Conservation (phyloP, 2,329 filamentous ascomycete genomes). For the Monilinia vaccinii-corymbosi region DNA sequence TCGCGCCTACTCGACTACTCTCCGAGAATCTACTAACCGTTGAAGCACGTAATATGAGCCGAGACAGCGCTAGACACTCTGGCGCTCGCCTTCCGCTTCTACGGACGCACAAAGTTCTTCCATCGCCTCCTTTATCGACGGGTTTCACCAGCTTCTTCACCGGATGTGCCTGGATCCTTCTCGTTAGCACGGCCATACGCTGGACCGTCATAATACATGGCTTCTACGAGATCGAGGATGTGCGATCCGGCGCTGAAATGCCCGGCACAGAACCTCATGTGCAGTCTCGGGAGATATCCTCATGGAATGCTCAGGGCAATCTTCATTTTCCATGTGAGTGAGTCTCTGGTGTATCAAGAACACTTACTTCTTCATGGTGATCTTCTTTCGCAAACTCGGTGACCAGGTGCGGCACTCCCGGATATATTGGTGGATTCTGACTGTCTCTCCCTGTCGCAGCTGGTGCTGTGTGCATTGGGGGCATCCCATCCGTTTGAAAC, state of each 20-base stretch:
- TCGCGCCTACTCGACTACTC: too few species aligned
- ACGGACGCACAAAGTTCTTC: too few species aligned
- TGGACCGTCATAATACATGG: background rate
- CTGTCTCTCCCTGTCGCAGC: background rate
- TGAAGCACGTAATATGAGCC: too few species aligned
- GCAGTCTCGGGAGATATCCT: background rate
- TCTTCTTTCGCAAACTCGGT: background rate
- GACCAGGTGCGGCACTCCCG: background rate
- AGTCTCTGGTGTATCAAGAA: background rate
- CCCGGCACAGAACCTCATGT: background rate
- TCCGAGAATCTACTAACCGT: too few species aligned
- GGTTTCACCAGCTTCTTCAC: background rate
- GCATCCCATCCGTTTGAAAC: background rate
- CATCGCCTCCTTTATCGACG: background rate
- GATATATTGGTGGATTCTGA: background rate
- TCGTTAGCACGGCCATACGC: background rate
- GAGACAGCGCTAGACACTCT: too few species aligned
- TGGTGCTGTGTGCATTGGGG: background rate
- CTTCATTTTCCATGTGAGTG: background rate
- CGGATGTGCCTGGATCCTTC: background rate
- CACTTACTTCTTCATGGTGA: background rate
- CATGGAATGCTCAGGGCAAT: background rate
- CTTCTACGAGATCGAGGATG: background rate
- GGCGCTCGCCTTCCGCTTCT: too few species aligned
- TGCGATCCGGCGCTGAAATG: background rate